Evolutionary conservation across 2,329 filamentous ascomycete species (phyloP), one percentile per base, ranked within the genome.

Genomic region (Aspergillus alliaceus): DNA sequence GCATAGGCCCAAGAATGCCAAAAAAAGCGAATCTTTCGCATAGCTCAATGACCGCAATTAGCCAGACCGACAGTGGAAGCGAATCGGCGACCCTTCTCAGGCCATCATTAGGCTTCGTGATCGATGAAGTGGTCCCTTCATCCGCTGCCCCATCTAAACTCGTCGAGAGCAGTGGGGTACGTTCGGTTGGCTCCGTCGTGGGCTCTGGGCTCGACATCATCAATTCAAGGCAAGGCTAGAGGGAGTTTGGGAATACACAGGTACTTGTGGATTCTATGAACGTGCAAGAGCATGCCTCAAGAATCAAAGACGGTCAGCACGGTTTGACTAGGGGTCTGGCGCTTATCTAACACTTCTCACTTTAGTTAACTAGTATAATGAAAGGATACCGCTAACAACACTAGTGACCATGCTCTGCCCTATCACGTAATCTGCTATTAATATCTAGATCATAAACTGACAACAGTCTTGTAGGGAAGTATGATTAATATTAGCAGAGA

Each of bases 1-100:
- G 56, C 51, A 58, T 37, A n/a, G 56, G 51, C 18, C 39, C 56
- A 1, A 39, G 5, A 9, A 25, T 44, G 18, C 56, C 52, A 14
- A 49, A 55, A 35, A 50, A 58, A 20, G 56, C 42, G 8, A 58
- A 55, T 29, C 52, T 27, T 34, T 58, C 56, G 20, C 52, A 54
- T 11, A 54, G 31, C 52, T 58, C 56, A 18, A 58, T 55, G 15
- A 29, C 51, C 20, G 56, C 56, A 35, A 58, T 46, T 9, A 54
- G 44, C 39, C 44, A 58, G 20, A 52, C 56, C 6, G 47, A 32
- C n/a, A 50, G 18, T n/a, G 47, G 47, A 6, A 50, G 32, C 12
- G 37, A 40, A 40, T 40, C 37, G 14, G 37, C 20, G 37, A 40
- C 12, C 20, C 12, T 24, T 15, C 37, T 40, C 20, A 24, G 1